phyloP scores from a whole-genome alignment of 345 rosid species.

The Eutrema heterophyllum region DNA sequence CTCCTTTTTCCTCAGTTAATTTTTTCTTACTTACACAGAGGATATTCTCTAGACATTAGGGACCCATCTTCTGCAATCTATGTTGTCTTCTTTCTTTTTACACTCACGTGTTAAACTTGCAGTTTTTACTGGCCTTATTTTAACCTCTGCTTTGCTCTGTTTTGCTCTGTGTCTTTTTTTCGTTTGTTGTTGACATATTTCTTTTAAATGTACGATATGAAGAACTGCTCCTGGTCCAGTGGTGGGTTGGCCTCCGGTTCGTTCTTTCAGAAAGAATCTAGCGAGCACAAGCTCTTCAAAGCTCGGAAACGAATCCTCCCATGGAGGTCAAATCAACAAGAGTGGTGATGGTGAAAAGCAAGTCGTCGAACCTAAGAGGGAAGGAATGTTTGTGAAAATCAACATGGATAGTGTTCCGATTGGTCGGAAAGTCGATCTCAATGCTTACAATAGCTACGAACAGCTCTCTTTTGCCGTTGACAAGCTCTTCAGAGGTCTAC shows the following conservation, averaged over 20 bases:
- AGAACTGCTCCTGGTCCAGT: constrained; percentile 96
- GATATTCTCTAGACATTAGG: constrained; percentile 41
- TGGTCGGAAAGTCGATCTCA: constrained; percentile 94
- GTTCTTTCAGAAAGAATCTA: constrained; percentile 89
- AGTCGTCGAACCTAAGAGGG: constrained; percentile 9
- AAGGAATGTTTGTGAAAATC: constrained; percentile 85
- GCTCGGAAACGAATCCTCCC: constrained; percentile 42
- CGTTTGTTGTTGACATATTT: constrained; percentile 7
- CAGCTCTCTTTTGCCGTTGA: constrained; percentile 87
- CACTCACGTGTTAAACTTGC: constrained; percentile 5
- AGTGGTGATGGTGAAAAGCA: constrained; percentile 33
- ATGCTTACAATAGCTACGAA: constrained; percentile 69
- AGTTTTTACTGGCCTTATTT: neutral
- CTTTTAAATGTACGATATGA: neutral
- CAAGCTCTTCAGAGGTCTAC: constrained; percentile 87
- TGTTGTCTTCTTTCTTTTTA: neutral
- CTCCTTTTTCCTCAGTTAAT: constrained; percentile 38
- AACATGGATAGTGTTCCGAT: constrained; percentile 98
- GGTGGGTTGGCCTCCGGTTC: constrained; percentile 99
- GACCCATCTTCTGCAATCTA: constrained; percentile 36
- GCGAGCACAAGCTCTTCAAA: constrained; percentile 64
- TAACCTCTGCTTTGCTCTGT: constrained; percentile 11
- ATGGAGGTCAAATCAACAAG: constrained; percentile 31
- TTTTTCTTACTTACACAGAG: constrained; percentile 29
- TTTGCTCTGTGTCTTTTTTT: neutral